These are phyloP conservation scores for Leptographium procerum DNA, from an alignment of 2,329 filamentous ascomycete genomes.

Conservation along the genomic window DNA sequence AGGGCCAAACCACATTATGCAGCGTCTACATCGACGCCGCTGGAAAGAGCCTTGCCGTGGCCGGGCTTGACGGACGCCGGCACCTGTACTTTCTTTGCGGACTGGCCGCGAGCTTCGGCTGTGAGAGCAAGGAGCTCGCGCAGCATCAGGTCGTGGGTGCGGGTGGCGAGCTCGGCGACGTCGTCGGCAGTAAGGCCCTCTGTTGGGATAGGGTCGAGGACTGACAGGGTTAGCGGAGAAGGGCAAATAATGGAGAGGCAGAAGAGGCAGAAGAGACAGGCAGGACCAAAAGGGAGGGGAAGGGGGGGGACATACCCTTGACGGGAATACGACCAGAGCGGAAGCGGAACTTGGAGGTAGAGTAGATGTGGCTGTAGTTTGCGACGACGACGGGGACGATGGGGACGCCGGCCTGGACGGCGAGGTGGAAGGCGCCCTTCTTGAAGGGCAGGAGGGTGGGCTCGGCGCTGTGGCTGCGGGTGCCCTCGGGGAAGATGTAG, in stretches of 20 bases:
- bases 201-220: constrained; percentile 72
- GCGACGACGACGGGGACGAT: constrained; percentile 77
- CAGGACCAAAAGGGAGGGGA: not conserved
- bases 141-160: constrained; percentile 66
- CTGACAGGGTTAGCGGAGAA: constrained; percentile 26
- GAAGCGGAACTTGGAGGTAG: constrained; percentile 53
- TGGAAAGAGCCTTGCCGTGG: constrained; percentile 1
- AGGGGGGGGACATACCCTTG: constrained; percentile 43
- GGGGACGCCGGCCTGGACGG: constrained; percentile 84
- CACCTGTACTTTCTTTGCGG: not conserved
- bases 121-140: constrained; percentile 47
- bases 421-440: constrained; percentile 95
- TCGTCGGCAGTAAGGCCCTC: constrained; percentile 61
- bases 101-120: constrained; percentile 25
- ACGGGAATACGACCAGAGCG: constrained; percentile 60
- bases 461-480: constrained; percentile 74
- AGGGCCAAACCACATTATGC: constrained; percentile 5
- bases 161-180: constrained; percentile 60
- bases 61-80: not conserved
- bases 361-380: constrained; percentile 67
- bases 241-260: not conserved
- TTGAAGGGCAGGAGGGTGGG: constrained; percentile 89
- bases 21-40: constrained; percentile 4
- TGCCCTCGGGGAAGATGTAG: constrained; percentile 87
- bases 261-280: not conserved